Evolutionary conservation across 2,329 filamentous ascomycete genomes (phyloP).

Genomic region (Sclerotinia trifoliorum): DNA sequence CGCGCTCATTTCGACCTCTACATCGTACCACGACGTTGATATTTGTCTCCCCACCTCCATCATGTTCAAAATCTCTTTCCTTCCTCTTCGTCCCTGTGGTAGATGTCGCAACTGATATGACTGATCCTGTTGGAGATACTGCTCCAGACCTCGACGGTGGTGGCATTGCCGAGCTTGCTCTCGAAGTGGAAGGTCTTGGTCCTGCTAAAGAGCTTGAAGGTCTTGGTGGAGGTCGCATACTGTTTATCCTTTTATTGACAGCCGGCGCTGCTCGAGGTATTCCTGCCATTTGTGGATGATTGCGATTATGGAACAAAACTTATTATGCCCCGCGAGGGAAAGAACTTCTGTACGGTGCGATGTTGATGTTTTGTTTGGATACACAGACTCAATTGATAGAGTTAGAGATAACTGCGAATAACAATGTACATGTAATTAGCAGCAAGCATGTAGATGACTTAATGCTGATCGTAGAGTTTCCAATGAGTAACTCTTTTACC

Average conservation of each 20-base stretch:
- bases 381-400: not conserved
- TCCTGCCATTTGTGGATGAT: conserved; percentile 50
- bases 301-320: not conserved
- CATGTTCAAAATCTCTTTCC: conserved; percentile 76
- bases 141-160: conserved; percentile 36
- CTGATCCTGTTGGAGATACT: conserved; percentile 67
- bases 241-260: conserved; percentile 49
- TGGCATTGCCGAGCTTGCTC: conserved; percentile 47
- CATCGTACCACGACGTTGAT: conserved; percentile 97
- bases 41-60: conserved; percentile 80
- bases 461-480: not conserved
- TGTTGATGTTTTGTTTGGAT: conserved; percentile 6
- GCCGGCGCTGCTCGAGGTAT: conserved; percentile 50
- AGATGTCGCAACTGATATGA: conserved; percentile 55
- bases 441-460: no score
- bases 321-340: not conserved
- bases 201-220: conserved; percentile 44
- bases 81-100: conserved; percentile 74
- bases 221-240: conserved; percentile 54
- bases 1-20: conserved; percentile 86
- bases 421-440: not conserved
- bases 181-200: conserved; percentile 34
- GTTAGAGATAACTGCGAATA: not conserved
- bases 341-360: not conserved
- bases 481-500: not conserved